Conservation (phyloP, 306 rosid genomes). For the Lathyrus aphaca region DNA sequence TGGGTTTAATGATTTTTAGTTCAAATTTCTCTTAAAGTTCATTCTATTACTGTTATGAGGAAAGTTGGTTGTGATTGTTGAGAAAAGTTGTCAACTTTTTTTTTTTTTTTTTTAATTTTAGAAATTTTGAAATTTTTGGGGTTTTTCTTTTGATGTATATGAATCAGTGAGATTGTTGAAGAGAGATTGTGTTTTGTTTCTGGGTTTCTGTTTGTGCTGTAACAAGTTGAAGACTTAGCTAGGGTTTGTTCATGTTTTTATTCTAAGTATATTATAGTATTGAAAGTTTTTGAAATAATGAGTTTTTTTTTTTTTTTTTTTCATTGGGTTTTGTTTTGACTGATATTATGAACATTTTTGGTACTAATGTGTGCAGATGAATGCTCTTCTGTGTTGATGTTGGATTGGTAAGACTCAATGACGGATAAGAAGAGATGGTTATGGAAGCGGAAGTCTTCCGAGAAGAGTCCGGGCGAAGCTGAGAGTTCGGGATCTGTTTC, state of each 20-base stretch:
- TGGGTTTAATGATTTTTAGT: slow-evolving; percentile 38
- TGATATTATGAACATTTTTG: slow-evolving; percentile 35
- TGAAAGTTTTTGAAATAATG: slow-evolving; percentile 1
- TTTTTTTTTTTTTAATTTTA: neutral
- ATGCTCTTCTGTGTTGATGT: slow-evolving; percentile 37
- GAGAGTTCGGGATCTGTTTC: slow-evolving; percentile 86
- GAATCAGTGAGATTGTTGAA: slow-evolving; percentile 32
- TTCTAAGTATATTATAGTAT: slow-evolving; percentile 1
- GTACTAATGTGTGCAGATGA: slow-evolving; percentile 44
- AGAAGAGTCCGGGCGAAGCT: slow-evolving; percentile 74
- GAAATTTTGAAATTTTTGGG: neutral
- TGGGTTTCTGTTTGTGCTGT: slow-evolving; percentile 39
- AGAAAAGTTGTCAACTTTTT: slow-evolving; percentile 35
- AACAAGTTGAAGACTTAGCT: slow-evolving; percentile 3
- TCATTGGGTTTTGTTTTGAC: slow-evolving; percentile 34
- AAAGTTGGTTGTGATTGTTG: slow-evolving; percentile 45
- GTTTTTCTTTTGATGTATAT: neutral
- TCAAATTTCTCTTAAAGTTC: slow-evolving; percentile 20
- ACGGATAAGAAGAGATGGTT: slow-evolving; percentile 87
- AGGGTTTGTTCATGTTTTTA: slow-evolving; percentile 32
- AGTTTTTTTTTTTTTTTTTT: slow-evolving; percentile 24
- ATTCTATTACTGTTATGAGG: slow-evolving; percentile 39
- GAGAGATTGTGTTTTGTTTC: slow-evolving; percentile 36
- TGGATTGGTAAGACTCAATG: slow-evolving; percentile 40
- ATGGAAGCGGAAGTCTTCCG: slow-evolving; percentile 82